Conservation (phyloP, 2,329 filamentous ascomycete genomes). For the Colletotrichum horii region DNA sequence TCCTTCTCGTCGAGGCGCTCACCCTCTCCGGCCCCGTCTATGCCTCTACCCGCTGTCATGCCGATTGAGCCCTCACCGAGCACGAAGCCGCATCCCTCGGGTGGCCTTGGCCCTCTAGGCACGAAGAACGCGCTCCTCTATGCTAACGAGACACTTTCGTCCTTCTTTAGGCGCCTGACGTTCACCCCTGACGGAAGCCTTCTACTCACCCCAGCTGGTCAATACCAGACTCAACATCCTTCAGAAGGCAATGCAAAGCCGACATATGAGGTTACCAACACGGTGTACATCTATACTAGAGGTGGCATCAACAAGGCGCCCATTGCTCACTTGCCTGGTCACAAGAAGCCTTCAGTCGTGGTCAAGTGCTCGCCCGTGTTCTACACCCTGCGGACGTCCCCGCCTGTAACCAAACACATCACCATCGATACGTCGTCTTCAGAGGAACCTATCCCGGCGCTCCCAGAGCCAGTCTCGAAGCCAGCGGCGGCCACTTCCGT, state of each 20-base stretch:
- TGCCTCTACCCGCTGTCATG: conserved; percentile 95
- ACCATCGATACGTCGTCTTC: conserved; percentile 91
- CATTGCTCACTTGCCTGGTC: conserved; percentile 91
- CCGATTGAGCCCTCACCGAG: conserved; percentile 84
- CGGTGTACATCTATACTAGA: conserved; percentile 96
- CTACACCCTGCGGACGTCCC: conserved; percentile 77
- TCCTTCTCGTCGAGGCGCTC: conserved; percentile 91
- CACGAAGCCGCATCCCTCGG: conserved; percentile 65
- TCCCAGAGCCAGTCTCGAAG: conserved; percentile 82
- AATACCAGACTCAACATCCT: conserved; percentile 84
- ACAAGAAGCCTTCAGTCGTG: conserved; percentile 97
- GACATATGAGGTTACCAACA: conserved; percentile 89
- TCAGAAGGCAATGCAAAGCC: conserved; percentile 71
- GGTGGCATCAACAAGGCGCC: conserved; percentile 97
- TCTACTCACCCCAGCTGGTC: conserved; percentile 91
- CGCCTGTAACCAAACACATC: conserved; percentile 80
- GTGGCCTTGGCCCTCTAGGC: conserved; percentile 68
- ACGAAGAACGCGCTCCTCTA: conserved; percentile 90
- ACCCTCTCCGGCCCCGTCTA: conserved; percentile 88
- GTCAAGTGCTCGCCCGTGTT: conserved; percentile 92
- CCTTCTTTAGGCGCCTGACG: conserved; percentile 91
- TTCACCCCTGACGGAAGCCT: conserved; percentile 96
- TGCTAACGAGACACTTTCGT: conserved; percentile 94
- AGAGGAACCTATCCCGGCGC: conserved; percentile 80
- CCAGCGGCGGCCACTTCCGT: conserved; percentile 62